phyloP scores from a whole-genome alignment of 352 stramenopile genomes.

The Saprolegnia diclina region DNA sequence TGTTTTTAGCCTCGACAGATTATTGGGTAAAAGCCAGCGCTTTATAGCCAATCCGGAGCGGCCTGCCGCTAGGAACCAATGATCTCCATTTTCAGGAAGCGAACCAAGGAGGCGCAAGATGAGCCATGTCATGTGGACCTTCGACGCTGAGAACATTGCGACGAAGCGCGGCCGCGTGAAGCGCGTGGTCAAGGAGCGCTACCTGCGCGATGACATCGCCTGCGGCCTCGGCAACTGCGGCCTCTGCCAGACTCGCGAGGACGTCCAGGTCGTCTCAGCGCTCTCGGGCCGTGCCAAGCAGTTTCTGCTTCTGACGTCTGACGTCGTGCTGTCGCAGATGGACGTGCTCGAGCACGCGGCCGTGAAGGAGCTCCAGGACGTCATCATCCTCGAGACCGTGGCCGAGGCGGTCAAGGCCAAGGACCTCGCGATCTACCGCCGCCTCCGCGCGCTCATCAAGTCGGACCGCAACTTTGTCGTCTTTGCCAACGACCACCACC shows the following conservation, averaged over 20 bases:
- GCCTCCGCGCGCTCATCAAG: conserved; percentile 80
- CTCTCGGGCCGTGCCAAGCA: conserved; percentile 48
- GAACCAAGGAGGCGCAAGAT: background rate
- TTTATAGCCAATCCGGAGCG: too few relatives aligned
- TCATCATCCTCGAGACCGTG: conserved; percentile 89
- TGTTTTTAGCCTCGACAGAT: too few relatives aligned
- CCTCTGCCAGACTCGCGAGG: conserved; percentile 52
- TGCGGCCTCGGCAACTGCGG: conserved; percentile 57
- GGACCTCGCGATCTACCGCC: conserved; percentile 86
- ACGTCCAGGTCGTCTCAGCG: conserved; percentile 45
- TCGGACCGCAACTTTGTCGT: conserved; percentile 86
- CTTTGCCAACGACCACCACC: conserved; percentile 92
- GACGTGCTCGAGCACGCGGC: conserved; percentile 84
- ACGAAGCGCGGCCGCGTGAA: conserved; percentile 77
- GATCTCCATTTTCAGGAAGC: background rate
- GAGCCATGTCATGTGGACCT: conserved; percentile 47
- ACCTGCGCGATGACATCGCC: conserved; percentile 84
- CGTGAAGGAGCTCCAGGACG: conserved; percentile 54
- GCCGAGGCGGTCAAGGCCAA: conserved; percentile 85
- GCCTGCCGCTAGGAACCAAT: too few relatives aligned
- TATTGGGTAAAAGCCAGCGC: too few relatives aligned
- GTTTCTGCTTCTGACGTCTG: conserved; percentile 86
- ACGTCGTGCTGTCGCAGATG: conserved; percentile 87
- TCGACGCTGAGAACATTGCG: conserved; percentile 71
- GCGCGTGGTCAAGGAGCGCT: conserved; percentile 77